phyloP scores from a whole-genome alignment of 768 basidiomycete genomes.

The Naganishia onofrii region DNA sequence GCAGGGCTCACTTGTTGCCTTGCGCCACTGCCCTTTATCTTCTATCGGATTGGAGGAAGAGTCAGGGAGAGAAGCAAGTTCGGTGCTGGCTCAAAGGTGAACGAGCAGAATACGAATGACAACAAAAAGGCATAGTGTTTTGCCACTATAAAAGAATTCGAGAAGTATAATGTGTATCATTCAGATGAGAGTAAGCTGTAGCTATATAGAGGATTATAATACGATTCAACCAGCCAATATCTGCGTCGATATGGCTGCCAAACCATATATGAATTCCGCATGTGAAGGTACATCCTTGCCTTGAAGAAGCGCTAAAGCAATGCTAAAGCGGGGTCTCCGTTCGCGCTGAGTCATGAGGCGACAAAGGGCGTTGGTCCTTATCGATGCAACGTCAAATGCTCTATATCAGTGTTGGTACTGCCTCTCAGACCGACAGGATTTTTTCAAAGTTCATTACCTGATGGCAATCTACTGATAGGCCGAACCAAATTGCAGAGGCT shows the following conservation, averaged over 20 bases:
- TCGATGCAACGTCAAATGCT: too few relatives aligned
- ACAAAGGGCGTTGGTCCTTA: not conserved
- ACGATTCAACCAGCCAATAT: not conserved
- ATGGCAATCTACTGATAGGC: not conserved
- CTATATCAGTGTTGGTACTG: too few relatives aligned
- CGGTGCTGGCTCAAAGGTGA: conserved; percentile 28
- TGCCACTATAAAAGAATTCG: not conserved
- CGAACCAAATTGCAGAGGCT: not conserved
- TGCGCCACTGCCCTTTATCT: conserved; percentile 58
- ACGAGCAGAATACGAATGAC: not conserved
- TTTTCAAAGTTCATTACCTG: not conserved
- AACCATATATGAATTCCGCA: too few relatives aligned
- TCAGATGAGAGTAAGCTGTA: not conserved
- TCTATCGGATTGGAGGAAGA: conserved; percentile 57
- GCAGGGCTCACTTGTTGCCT: conserved; percentile 65
- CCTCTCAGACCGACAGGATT: too few relatives aligned
- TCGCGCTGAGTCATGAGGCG: not conserved
- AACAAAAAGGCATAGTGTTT: not conserved
- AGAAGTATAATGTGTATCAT: not conserved
- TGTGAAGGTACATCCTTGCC: too few relatives aligned
- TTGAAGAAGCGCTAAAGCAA: not conserved
- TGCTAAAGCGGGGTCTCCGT: not conserved
- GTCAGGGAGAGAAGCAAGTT: conserved; percentile 57
- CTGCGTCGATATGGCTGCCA: too few relatives aligned
- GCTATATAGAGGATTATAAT: not conserved